Conservation (phyloP, 2,329 filamentous ascomycete species). For the Hypoxylon sp. region DNA sequence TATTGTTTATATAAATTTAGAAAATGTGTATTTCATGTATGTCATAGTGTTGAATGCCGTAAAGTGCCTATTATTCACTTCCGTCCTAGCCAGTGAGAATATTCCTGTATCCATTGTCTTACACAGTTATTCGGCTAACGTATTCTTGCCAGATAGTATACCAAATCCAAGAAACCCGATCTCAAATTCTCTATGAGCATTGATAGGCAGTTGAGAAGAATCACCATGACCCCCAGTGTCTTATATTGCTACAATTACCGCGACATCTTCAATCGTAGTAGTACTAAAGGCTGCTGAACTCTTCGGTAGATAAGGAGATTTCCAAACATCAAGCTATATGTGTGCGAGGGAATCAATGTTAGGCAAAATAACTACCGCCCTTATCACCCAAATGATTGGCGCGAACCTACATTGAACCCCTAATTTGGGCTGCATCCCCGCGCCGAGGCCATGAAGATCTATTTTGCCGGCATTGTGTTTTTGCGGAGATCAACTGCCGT, state of each 20-base stretch:
- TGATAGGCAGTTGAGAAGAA: conserved; percentile 1
- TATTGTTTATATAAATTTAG: neutral
- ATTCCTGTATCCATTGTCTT: neutral
- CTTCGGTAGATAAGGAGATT: neutral
- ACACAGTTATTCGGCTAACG: neutral
- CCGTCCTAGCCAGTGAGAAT: neutral
- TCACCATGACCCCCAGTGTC: neutral
- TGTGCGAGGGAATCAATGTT: conserved; percentile 7
- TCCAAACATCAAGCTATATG: neutral
- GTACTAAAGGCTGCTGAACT: neutral
- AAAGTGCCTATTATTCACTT: neutral
- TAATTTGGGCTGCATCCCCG: conserved; percentile 20
- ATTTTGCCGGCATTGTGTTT: conserved; percentile 37
- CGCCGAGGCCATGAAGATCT: conserved; percentile 24
- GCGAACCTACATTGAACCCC: neutral
- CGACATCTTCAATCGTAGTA: neutral
- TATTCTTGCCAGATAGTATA: neutral
- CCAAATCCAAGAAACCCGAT: neutral
- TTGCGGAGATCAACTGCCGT: conserved; percentile 25
- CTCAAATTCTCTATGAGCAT: neutral
- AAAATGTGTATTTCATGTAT: neutral
- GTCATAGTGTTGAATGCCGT: neutral
- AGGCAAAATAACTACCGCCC: conserved; percentile 35
- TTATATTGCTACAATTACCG: conserved; percentile 1
- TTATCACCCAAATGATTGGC: conserved; percentile 20